These are phyloP conservation scores for Cordia subcordata DNA, from an alignment of 257 asterid species.

Conservation along the genomic window DNA sequence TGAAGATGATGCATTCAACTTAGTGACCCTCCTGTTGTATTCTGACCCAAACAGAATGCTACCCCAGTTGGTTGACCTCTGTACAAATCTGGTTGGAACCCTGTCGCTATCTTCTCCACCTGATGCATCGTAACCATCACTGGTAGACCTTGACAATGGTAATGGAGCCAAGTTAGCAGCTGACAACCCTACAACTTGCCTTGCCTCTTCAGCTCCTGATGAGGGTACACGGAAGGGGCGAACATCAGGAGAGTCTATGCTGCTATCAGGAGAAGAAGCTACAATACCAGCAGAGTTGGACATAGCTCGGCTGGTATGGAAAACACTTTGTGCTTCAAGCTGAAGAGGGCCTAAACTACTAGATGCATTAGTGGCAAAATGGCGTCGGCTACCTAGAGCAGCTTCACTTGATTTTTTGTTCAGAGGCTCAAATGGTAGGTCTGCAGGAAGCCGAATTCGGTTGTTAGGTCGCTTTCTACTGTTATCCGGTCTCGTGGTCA, in stretches of 20 bases:
- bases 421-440: constrained; percentile 49
- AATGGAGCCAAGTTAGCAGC: constrained; percentile 29
- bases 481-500: constrained; percentile 47
- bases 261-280: constrained; percentile 89
- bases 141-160: constrained; percentile 78
- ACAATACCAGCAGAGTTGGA: constrained; percentile 38
- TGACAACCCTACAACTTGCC: constrained; percentile 43
- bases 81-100: constrained; percentile 54
- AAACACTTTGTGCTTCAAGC: constrained; percentile 64
- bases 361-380: constrained; percentile 40
- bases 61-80: constrained; percentile 64
- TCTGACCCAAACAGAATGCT: constrained; percentile 69
- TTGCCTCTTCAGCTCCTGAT: constrained; percentile 53
- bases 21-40: constrained; percentile 32
- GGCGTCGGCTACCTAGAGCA: constrained; percentile 29
- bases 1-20: constrained; percentile 43
- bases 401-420: constrained; percentile 28
- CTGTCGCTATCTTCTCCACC: constrained; percentile 98
- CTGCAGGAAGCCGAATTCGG: constrained; percentile 81
- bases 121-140: constrained; percentile 97
- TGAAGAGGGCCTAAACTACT: constrained; percentile 65
- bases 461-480: constrained; percentile 64
- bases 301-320: constrained; percentile 32
- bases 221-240: constrained; percentile 59
- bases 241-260: constrained; percentile 81